phyloP scores from a whole-genome alignment of 148 eudicot species.

The Arbutus unedo region DNA sequence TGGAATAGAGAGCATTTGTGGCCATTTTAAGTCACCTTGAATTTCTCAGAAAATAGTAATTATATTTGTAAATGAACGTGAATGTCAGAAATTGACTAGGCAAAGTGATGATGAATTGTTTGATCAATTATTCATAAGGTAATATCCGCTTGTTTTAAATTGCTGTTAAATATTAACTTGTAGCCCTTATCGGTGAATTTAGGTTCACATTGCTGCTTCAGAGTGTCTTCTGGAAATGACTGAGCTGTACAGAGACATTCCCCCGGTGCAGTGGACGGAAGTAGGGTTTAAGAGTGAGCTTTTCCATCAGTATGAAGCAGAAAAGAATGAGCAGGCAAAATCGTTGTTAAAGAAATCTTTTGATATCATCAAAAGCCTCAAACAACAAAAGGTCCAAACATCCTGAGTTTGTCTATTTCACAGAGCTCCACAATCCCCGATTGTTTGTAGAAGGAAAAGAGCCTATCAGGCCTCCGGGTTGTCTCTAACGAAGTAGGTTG shows the following conservation, averaged over 20 bases:
- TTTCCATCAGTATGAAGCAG: constrained; percentile 46
- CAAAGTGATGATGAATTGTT: neutral
- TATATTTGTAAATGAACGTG: neutral
- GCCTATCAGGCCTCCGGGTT: neutral
- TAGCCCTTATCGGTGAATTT: constrained; percentile 4
- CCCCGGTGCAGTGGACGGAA: constrained; percentile 33
- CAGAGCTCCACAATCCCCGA: no score
- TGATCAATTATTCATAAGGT: neutral
- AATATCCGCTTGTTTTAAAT: neutral
- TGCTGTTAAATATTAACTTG: neutral
- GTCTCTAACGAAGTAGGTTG: neutral
- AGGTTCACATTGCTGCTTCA: constrained; percentile 78
- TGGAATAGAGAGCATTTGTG: neutral
- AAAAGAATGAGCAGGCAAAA: constrained; percentile 83
- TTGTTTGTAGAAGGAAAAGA: neutral
- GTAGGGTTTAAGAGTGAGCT: constrained; percentile 52
- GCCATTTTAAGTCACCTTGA: neutral
- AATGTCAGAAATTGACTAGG: neutral
- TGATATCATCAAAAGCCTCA: constrained; percentile 47
- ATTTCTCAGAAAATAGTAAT: neutral
- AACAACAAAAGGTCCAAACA: constrained; percentile 6
- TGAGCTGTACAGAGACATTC: constrained; percentile 34
- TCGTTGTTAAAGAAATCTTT: constrained; percentile 59
- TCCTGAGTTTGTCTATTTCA: constrained; percentile 3
- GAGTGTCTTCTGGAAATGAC: constrained; percentile 73